Evolutionary conservation across 2,329 filamentous ascomycete species (phyloP).

Genomic region (Lecanicillium sp.): DNA sequence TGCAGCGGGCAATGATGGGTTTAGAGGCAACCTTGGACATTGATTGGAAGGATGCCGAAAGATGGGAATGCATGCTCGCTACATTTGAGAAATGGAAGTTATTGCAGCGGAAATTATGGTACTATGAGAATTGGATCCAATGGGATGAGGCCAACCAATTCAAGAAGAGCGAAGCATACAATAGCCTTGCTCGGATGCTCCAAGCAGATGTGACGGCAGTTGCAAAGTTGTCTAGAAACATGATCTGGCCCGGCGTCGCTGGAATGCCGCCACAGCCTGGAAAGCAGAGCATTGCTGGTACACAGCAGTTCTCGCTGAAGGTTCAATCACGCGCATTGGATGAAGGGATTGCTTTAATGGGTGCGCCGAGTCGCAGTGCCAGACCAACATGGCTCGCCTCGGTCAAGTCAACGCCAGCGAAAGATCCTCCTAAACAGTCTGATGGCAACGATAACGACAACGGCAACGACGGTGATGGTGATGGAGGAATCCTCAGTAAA

Average conservation of each 20-base stretch:
- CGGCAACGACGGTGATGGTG: not conserved
- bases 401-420: not conserved
- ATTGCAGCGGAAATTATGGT: slow-evolving; percentile 2
- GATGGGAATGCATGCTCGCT: slow-evolving; percentile 2
- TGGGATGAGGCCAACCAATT: slow-evolving; percentile 3
- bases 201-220: slow-evolving; percentile 2
- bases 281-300: not conserved
- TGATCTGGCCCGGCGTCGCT: slow-evolving; percentile 2
- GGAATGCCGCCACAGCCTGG: slow-evolving; percentile 2
- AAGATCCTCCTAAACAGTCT: not conserved
- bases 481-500: too few species aligned
- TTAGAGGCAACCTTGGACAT: not conserved
- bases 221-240: slow-evolving; percentile 1
- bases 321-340: slow-evolving; percentile 4
- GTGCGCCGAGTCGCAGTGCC: slow-evolving; percentile 2
- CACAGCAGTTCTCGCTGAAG: not conserved
- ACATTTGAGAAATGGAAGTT: slow-evolving; percentile 6
- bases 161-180: slow-evolving; percentile 1
- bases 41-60: not conserved
- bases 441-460: not conserved
- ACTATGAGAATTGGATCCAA: slow-evolving; percentile 6
- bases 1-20: slow-evolving; percentile 3
- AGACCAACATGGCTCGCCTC: slow-evolving; percentile 5
- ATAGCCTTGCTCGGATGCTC: not conserved
- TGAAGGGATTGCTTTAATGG: slow-evolving; percentile 3